Evolutionary conservation across 306 rosid species (phyloP).

Genomic region (Casuarina equisetifolia): DNA sequence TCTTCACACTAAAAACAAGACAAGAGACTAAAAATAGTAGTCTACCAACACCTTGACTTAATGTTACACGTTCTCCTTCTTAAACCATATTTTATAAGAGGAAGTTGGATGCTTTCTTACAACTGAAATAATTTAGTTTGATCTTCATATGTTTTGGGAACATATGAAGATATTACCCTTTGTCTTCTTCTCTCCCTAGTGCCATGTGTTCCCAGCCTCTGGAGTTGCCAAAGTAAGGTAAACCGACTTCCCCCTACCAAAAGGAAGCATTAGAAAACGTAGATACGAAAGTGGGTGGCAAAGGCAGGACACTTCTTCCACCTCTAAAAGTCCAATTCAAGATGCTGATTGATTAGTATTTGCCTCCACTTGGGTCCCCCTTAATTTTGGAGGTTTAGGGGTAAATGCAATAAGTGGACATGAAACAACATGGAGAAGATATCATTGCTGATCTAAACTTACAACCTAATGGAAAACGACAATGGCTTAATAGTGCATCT

Average conservation of each 20-base stretch:
- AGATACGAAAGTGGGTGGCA: background rate
- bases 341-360: background rate
- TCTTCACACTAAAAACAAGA: too few species aligned
- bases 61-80: too few species aligned
- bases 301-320: background rate
- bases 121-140: too few species aligned
- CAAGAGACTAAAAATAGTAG: too few species aligned
- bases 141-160: too few species aligned
- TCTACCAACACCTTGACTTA: too few species aligned
- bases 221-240: background rate
- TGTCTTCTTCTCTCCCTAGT: background rate
- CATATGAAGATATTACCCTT: too few species aligned
- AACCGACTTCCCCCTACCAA: background rate
- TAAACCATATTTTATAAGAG: too few species aligned
- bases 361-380: background rate
- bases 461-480: background rate
- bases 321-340: background rate
- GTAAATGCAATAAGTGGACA: background rate
- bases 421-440: background rate
- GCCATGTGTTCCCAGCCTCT: background rate
- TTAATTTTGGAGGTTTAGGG: constrained; percentile 1
- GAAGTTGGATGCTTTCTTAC: too few species aligned
- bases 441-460: background rate
- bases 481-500: background rate
- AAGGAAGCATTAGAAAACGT: background rate